A percentile compares a stretch with the other conserved stretches of the same genome.
phyloP scores from a whole-genome alignment of 805 yeast species.

The Saccharomycopsis olivae region DNA sequence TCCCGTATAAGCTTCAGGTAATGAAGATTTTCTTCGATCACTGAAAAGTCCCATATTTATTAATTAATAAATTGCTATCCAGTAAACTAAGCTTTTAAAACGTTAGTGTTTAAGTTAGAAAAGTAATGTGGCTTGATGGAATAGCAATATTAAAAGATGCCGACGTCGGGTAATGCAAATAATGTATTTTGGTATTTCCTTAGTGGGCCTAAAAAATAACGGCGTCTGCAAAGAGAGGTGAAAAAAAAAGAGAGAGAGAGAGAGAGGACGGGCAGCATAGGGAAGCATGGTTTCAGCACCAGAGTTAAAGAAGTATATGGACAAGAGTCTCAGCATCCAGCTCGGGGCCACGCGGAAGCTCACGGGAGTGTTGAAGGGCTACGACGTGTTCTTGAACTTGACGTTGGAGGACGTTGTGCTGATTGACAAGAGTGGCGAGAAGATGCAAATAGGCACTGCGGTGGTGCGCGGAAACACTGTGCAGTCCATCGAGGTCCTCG shows the following conservation, averaged over 20 bases:
- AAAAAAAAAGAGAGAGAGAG: too few relatives aligned
- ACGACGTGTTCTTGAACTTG: slow-evolving; percentile 44
- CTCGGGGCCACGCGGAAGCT: slow-evolving; percentile 72
- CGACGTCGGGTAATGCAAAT: too few relatives aligned
- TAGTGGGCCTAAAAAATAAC: too few relatives aligned
- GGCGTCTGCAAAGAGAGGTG: too few relatives aligned
- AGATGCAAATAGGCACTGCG: slow-evolving; percentile 51
- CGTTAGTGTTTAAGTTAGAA: background rate
- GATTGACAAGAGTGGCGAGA: slow-evolving; percentile 38
- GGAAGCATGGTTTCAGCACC: slow-evolving; percentile 60
- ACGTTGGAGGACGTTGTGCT: slow-evolving; percentile 34
- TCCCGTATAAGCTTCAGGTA: slow-evolving; percentile 18
- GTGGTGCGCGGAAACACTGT: slow-evolving; percentile 75
- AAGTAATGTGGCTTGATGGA: background rate
- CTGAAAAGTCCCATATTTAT: slow-evolving; percentile 12
- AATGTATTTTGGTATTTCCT: too few relatives aligned
- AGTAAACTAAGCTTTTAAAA: background rate
- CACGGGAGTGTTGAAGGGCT: slow-evolving; percentile 77
- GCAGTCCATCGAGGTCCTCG: slow-evolving; percentile 51
- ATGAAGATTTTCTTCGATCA: slow-evolving; percentile 15
- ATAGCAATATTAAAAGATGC: background rate
- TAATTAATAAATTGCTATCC: too few relatives aligned
- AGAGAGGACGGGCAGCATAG: too few relatives aligned
- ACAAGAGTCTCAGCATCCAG: slow-evolving; percentile 61
- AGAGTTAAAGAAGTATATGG: slow-evolving; percentile 62